These are phyloP conservation scores for Fusarium sp. DNA, from an alignment of 2,329 filamentous ascomycete genomes.

Conservation along the genomic window DNA sequence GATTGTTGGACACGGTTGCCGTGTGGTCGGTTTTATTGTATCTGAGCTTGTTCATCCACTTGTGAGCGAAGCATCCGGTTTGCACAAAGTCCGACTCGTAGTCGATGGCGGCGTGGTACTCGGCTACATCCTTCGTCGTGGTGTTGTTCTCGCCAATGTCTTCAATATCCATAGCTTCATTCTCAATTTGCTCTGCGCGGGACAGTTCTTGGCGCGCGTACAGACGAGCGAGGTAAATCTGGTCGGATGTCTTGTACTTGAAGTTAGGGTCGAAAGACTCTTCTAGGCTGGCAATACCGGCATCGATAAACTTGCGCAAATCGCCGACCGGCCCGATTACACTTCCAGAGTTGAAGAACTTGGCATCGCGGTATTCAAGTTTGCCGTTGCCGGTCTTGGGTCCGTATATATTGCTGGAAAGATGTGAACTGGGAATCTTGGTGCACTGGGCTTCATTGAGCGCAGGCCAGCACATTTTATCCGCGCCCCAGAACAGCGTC, in stretches of 20 bases:
- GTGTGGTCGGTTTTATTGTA: conserved; percentile 30
- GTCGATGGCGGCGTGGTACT: conserved; percentile 35
- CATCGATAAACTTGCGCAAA: conserved; percentile 44
- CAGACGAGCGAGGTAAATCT: conserved; percentile 56
- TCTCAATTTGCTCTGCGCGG: conserved; percentile 47
- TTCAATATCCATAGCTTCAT: conserved; percentile 18
- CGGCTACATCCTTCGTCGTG: conserved; percentile 28
- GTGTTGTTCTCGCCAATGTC: not conserved
- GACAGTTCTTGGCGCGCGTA: conserved; percentile 58
- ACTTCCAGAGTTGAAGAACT: conserved; percentile 61
- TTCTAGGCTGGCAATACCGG: conserved; percentile 48
- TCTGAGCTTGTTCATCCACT: conserved; percentile 29
- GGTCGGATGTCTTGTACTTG: conserved; percentile 45
- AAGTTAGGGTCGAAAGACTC: conserved; percentile 50
- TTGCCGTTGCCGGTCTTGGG: conserved; percentile 49
- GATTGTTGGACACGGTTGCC: conserved; percentile 15
- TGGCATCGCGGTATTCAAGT: conserved; percentile 48
- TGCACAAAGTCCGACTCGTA: conserved; percentile 36
- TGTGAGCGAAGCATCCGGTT: conserved; percentile 26
- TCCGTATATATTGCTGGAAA: conserved; percentile 51
- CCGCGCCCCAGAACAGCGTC: conserved; percentile 58
- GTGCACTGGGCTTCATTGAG: conserved; percentile 54
- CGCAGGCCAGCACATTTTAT: conserved; percentile 52
- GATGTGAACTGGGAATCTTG: conserved; percentile 53
- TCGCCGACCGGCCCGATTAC: conserved; percentile 56